Evolutionary conservation across 2,329 filamentous ascomycete genomes (phyloP), one percentile per base, ranked within the genome.

Genomic region (Didymella pomorum): DNA sequence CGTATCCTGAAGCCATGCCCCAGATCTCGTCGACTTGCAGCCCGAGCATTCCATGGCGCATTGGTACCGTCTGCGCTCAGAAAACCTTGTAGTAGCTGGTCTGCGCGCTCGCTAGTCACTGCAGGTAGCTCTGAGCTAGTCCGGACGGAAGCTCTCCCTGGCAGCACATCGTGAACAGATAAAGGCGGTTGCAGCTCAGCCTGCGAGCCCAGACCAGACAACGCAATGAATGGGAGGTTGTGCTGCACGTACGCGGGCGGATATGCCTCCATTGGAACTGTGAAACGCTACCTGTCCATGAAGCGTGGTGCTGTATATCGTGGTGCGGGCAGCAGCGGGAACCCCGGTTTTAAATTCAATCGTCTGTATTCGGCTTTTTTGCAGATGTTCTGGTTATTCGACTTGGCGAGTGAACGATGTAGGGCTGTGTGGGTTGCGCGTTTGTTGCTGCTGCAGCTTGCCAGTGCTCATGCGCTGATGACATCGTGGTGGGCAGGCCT

Each of bases 171-270:
- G 9, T 75, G 67, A 3, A 81, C 51, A 82, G 82, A 45, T 79
- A 79, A 64, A 83, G 81, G 45, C 80, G 76, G 64, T 23, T 71
- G 62, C 41, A 64, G 66, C 56, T 76, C 74, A 23, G 66, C 64
- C 18, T 49, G 57, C 10, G 67, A 65, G 20, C 77, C 79, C 31
- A 97, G 84, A 12, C 94, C 95, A 35, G 92, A 92, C 31, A 96
- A 85, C 45, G 96, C 82, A 61, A 98, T 80, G 56, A 97, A 84
- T 33, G 94, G 94, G 69, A 96, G 84, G 79, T 95, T 96, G 79
- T 95, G 93, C 75, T 89, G 87, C 76, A 96, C 83, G 80, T 93
- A 96, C 77, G 89, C 89, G 58, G 80, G 76, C 53, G 91, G 90
- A 79, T 92, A 94, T 69, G 86, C 90, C 78, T 95, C 90, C 91